Evolutionary conservation across 108 stramenopile genomes (phyloP).

Genomic region (Discostella stelligeroides): DNA sequence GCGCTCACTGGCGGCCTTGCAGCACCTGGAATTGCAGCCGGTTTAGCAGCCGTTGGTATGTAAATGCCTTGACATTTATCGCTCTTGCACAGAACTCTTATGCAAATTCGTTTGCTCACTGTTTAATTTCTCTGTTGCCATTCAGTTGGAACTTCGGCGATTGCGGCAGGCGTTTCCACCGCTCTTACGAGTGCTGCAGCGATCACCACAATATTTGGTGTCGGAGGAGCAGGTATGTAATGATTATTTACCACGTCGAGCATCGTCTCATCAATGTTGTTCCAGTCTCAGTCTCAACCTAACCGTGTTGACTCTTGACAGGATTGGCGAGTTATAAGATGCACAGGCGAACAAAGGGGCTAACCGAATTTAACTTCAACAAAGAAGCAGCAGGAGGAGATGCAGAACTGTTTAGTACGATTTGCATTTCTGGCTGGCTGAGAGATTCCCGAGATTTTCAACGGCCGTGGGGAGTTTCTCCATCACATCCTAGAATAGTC

Average conservation of each 20-base stretch:
- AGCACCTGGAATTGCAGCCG: conserved; percentile 81
- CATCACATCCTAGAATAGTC: conserved; percentile 64
- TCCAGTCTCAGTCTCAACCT: not conserved
- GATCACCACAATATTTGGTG: conserved; percentile 85
- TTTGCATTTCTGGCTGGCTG: conserved; percentile 87
- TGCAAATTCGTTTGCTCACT: not conserved
- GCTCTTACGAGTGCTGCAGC: conserved; percentile 76
- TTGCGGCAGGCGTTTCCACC: conserved; percentile 70
- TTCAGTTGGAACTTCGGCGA: conserved; percentile 64
- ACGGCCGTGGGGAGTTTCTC: conserved; percentile 85
- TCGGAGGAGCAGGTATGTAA: conserved; percentile 63
- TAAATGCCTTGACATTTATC: too few relatives aligned
- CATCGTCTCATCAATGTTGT: not conserved
- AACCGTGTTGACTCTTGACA: not conserved
- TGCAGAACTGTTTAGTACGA: conserved; percentile 74
- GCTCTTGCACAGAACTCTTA: not conserved
- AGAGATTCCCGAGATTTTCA: conserved; percentile 80
- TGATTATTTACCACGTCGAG: not conserved
- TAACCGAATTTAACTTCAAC: conserved; percentile 83
- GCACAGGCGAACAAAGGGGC: conserved; percentile 76
- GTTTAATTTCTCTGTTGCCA: not conserved
- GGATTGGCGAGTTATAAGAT: conserved; percentile 85
- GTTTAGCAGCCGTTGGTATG: conserved; percentile 62
- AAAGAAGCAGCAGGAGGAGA: conserved; percentile 56
- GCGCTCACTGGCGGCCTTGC: conserved; percentile 79